Base-by-base conservation (phyloP, 768 basidiomycete genomes). In the Rhodotorula paludigena region DNA sequence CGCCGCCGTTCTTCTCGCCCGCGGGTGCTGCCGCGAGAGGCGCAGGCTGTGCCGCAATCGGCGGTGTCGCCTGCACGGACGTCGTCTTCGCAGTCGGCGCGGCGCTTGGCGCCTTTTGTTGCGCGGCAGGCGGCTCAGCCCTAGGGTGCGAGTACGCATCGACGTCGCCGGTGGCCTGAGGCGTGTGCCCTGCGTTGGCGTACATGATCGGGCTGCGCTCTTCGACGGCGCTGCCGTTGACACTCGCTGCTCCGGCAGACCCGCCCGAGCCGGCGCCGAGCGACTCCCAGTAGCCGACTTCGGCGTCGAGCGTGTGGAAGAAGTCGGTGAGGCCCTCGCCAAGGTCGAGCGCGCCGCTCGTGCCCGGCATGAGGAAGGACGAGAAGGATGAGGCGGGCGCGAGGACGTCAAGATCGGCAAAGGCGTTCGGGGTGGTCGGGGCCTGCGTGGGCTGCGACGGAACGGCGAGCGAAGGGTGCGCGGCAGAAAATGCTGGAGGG, bases 291-390 rank as follows among this genome's bases (percentile, higher is more conserved):
- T 52, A 63, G 5, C 51, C 66, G 39, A 63, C 49, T 21, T 61
- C 66, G 28, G 60, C 60, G 30, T 68, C 66, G 49, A 68, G 49
- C 18, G 48, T 38, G 14, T 33, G n/a, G 57, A 68, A 68, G 45
- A 68, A 68, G 32, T 63, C 49, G 51, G 51, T 32, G 20, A 68
- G 51, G 60, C 63, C 65, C 36, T 61, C 28, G 33, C 55, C 35
- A 20, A 60, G 28, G 38, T 68, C 28, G 11, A 58, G n/a, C n/a
- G n/a, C n/a, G n/a, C n/a, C n/a, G 33, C 4, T 33, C 32, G n/a
- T 35, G 60, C 12, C 20, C 10, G 23, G 54, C 35, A 9, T 6
- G 36, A 28, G 25, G 36, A 41, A 28, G 10, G 54, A 0, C 7
- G 38, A 38, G n/a, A 28, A 21, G n/a, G 54, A 41, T 15, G 54